A percentile compares a stretch with the other conserved stretches of the same genome.
Evolutionary conservation across 139 green algal species (phyloP).

Genomic region (Picochlorum sp.): DNA sequence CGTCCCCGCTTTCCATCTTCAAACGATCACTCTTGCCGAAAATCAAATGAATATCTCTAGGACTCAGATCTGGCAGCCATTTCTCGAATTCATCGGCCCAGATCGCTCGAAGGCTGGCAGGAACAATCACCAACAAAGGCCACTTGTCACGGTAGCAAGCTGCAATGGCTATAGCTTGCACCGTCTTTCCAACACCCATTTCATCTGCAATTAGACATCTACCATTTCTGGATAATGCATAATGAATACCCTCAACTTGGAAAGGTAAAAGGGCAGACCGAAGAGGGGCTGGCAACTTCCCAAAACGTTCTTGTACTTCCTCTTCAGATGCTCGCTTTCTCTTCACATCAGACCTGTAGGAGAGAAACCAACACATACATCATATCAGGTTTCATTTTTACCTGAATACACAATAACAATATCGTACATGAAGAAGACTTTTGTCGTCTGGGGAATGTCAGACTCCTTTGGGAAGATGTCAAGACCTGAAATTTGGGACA

Average conservation of each 20-base stretch:
- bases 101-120: conserved; percentile 75
- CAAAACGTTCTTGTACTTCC: conserved; percentile 39
- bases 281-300: conserved; percentile 44
- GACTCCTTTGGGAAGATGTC: not conserved
- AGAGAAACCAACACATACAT: not conserved
- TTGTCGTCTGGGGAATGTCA: not conserved
- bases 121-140: conserved; percentile 83
- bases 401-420: not conserved
- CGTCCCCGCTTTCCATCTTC: not conserved
- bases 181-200: conserved; percentile 89
- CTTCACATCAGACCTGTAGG: not conserved
- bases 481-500: not conserved
- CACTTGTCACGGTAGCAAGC: conserved; percentile 82
- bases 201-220: conserved; percentile 87
- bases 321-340: not conserved
- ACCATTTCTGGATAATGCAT: conserved; percentile 58
- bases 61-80: conserved; percentile 73
- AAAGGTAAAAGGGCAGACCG: conserved; percentile 40
- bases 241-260: conserved; percentile 66
- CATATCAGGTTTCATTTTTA: not conserved
- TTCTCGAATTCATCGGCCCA: conserved; percentile 94
- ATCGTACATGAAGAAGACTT: not conserved
- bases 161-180: conserved; percentile 84
- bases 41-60: conserved; percentile 59
- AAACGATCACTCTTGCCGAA: conserved; percentile 51